Base-by-base conservation (phyloP, 2,329 filamentous ascomycete species). In the Venturia aucupariae region DNA sequence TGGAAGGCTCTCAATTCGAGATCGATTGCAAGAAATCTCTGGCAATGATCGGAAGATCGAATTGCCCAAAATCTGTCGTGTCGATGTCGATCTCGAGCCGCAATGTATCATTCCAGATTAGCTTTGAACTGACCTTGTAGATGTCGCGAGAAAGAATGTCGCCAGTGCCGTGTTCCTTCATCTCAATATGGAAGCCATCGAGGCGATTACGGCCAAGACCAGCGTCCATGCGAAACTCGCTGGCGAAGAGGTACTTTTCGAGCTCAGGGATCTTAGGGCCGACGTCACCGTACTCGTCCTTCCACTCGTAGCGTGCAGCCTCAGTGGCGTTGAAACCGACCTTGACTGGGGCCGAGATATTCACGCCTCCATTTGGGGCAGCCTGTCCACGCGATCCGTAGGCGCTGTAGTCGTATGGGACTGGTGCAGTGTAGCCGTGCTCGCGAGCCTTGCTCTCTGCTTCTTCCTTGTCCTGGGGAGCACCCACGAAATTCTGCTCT, bases 271-370 rank as follows among this genome's bases (percentile, higher is more conserved):
- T 83, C 61, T 79, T 80, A 0, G 92, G 66, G 7, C 88, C 93
- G 63, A 99, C 80, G 48, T 97, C 93, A 2, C 93, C 94, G 69
- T 83, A 90, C 2, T 96, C 90, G 13, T 92, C 91, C 22, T 86
- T 82, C 89, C 90, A 97, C 71, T 92, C 85, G 70, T 97, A 97
- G 54, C 89, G 19, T 10, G 38, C 22, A 62, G 62, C 62, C 27
- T 24, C 17, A 22, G 42, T 42, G n/a, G 27, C 32, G 41, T 22
- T 48, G 39, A 22, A 41, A 35, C 41, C 19, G 22, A 64, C 61
- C 13, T 44, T 42, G 17, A 59, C 61, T 8, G 51, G 51, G 15
- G 51, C 51, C 15, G 35, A n/a, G 38, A 46, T 60, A 3, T 57
- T 48, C 3, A 61, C 68, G 1, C 59, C 64, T 24, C 30, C 51